Base-by-base conservation (phyloP, 331 rosid species). In the Rhamnella rubrinervis region DNA sequence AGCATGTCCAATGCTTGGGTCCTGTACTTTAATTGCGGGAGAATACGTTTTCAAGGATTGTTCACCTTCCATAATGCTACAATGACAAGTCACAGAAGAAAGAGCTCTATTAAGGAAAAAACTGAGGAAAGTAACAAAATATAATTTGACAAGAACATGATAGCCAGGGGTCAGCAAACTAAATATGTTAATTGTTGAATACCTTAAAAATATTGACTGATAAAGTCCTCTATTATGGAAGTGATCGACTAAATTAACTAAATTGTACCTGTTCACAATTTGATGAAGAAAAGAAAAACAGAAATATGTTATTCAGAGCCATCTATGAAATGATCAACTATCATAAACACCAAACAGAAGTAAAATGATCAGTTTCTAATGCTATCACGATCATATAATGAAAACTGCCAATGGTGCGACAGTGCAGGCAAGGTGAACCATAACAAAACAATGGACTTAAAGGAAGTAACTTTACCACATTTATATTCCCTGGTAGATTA, bases 11-110 rank as follows among this genome's bases (percentile, higher is more conserved):
- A 73, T 55, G 77, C 85, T 51, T 41, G 93, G 86, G 74, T 91
- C 96, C 80, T 70, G 82, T 74, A 89, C 77, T 83, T 59, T 83
- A 49, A 89, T 55, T 83, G 77, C 96, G 6, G 99, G 99, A 67
- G 99, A 95, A 77, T 83, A 91, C 57, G 63, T 55, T 62, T 59
- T 72, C 80, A 95, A 72, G 51, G 92, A 87, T 74, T 89, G 49
- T 86, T 87, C 89, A 44, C 97, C 98, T 84, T 95, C 99, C 99
- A 95, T 95, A 47, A 95, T 82, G 84, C 97, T 95, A 78, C 77
- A 80, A 74, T 26, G 66, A 69, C 68, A 70, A 55, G 23, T 14
- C 13, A 57, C 25, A 58, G 8, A 51, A 68, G 14, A 14, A 44
- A 44, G 49, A 69, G 55, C 5, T 35, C 51, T 59, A 23, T 20